Conservation (phyloP, 495 filamentous ascomycete species). For the Xylaria flabelliformis region DNA sequence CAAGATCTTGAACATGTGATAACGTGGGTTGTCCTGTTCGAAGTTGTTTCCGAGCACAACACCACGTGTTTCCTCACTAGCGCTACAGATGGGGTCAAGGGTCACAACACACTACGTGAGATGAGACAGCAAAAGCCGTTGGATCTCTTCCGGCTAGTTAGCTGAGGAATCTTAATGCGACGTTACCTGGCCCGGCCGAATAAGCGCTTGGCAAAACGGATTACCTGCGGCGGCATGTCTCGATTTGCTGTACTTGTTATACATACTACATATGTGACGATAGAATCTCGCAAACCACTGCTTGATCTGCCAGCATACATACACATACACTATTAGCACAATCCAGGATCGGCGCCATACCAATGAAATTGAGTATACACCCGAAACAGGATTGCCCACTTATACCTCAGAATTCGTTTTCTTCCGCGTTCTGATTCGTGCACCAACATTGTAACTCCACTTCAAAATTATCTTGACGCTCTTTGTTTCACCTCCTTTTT, state of each 20-base stretch:
- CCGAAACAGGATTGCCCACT: slow-evolving; percentile 7
- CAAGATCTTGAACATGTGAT: slow-evolving; percentile 6
- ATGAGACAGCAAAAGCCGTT: slow-evolving; percentile 16
- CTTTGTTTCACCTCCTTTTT: neutral
- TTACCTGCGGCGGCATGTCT: neutral
- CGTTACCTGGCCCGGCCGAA: slow-evolving; percentile 1
- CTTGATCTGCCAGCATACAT: neutral
- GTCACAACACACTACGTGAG: neutral
- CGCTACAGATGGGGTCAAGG: slow-evolving; percentile 18
- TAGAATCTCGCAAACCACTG: slow-evolving; percentile 12
- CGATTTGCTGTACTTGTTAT: slow-evolving; percentile 11
- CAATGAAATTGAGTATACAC: neutral
- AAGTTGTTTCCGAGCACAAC: slow-evolving; percentile 4
- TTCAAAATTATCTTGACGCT: neutral
- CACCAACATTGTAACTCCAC: neutral
- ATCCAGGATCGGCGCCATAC: neutral
- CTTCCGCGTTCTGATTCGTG: neutral
- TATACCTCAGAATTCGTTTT: neutral
- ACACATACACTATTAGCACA: neutral
- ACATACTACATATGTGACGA: neutral
- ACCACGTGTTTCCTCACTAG: slow-evolving; percentile 12
- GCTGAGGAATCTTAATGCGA: neutral
- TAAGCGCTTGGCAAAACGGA: slow-evolving; percentile 2
- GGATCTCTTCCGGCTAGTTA: slow-evolving; percentile 12
- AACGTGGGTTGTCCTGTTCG: neutral